Percentiles rank a stretch among this genome's conserved stretches.
phyloP scores from a whole-genome alignment of 225 moss, liverwort and hornwort genomes.

The Climacium dendroides region DNA sequence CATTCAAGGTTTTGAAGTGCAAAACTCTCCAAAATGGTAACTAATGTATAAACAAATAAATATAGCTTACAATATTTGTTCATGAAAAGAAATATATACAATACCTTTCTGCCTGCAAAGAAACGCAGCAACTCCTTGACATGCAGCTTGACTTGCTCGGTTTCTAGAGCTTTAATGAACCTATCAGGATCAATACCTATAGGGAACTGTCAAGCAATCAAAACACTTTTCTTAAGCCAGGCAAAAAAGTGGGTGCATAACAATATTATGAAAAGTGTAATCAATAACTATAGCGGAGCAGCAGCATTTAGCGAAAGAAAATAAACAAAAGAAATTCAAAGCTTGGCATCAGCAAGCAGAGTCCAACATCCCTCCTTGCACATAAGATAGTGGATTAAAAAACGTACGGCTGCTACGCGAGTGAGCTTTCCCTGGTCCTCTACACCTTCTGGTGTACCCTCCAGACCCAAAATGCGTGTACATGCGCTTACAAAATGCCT shows the following conservation, averaged over 20 bases:
- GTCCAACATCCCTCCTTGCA: not conserved
- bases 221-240: not conserved
- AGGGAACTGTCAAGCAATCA: conserved; percentile 62
- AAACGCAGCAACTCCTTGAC: conserved; percentile 68
- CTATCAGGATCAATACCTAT: conserved; percentile 95
- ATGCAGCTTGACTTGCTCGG: conserved; percentile 84
- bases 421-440: conserved; percentile 96
- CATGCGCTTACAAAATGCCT: conserved; percentile 99
- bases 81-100: not conserved
- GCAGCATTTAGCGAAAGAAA: not conserved
- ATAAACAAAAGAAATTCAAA: not conserved
- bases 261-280: not conserved
- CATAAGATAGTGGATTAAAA: not conserved
- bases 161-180: conserved; percentile 86
- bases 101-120: conserved; percentile 80
- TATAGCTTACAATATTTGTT: not conserved
- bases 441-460: conserved; percentile 95
- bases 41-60: not conserved
- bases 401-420: conserved; percentile 77
- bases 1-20: not conserved
- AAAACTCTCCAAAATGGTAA: not conserved
- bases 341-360: not conserved
- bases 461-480: conserved; percentile 91
- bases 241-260: not conserved
- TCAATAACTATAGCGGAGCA: not conserved